Base-by-base conservation (phyloP, 768 basidiomycete species). In the Auriscalpium orientale region DNA sequence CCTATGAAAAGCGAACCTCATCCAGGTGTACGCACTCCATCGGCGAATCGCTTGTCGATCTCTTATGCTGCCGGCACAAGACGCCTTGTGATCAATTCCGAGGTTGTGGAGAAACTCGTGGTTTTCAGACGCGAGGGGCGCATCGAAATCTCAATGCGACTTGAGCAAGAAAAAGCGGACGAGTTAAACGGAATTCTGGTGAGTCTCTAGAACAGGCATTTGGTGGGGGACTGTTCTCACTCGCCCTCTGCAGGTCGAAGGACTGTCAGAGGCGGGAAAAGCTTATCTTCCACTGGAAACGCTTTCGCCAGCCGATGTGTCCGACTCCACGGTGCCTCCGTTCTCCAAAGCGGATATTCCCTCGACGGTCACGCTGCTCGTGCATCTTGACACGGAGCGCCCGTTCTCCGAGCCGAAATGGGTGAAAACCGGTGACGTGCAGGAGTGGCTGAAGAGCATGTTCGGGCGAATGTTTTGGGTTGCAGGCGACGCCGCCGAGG, bases 361-460 rank as follows among this genome's bases (percentile, higher is more conserved):
- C 28, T 71, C 77, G 21, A 79, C 79, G 33, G 66, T 89, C 18
- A 82, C 79, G n/a, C 73, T 97, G 47, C 65, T 81, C 10, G 85
- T 89, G 21, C 80, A 92, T 71, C 80, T 98, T 58, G 95, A 99
- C 69, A 89, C 82, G 55, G 82, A 81, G 35, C 83, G 89, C 56
- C 97, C 97, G 0, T 72, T 98, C 36, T 94, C 93, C 15, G 94
- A 98, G 68, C 93, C 97, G 8, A 89, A 92, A 68, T 99, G 95
- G 97, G 92, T 93, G 38, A 91, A 93, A 70, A 87, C 88, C 8
- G 95, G 95, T 34, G 90, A 95, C 66, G 82, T 95, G 21, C 91
- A 95, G 63, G 93, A 94, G 40, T 98, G 95, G 95, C 72, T 91
- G 63, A 83, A 83, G 69, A 89, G 81, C 63, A 90, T 91, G 78